phyloP scores from a whole-genome alignment of 768 basidiomycete genomes.

The Crassisporium funariophilum region DNA sequence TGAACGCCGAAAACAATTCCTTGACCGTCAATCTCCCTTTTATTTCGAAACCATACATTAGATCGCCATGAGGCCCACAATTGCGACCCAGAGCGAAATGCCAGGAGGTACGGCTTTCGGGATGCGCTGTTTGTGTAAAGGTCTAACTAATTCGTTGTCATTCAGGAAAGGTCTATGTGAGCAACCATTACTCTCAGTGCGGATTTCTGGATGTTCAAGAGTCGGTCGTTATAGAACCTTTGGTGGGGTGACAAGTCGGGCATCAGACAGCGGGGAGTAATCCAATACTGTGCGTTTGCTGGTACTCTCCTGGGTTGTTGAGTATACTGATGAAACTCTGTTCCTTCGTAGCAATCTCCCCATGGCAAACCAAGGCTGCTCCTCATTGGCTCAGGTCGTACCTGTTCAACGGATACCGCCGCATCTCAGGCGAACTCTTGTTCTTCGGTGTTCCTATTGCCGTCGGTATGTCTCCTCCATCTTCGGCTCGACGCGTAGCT shows the following conservation, averaged over 20 bases:
- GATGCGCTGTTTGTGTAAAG: constrained; percentile 1
- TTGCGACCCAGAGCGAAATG: constrained; percentile 70
- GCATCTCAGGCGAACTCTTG: constrained; percentile 70
- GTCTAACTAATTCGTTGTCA: constrained; percentile 3
- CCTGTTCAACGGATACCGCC: constrained; percentile 85
- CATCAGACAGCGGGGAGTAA: constrained; percentile 70
- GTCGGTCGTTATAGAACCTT: constrained; percentile 53
- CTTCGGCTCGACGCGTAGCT: not conserved
- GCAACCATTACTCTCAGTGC: constrained; percentile 25
- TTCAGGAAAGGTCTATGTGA: constrained; percentile 83
- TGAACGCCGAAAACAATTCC: too few species aligned
- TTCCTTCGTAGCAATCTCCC: constrained; percentile 66
- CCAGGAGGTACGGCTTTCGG: constrained; percentile 66
- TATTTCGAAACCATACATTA: constrained; percentile 21
- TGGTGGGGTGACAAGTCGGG: constrained; percentile 89
- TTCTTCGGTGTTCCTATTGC: constrained; percentile 82
- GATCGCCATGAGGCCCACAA: constrained; percentile 62
- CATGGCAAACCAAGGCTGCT: constrained; percentile 74
- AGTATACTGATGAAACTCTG: constrained; percentile 1
- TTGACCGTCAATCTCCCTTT: constrained; percentile 11
- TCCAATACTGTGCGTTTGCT: constrained; percentile 84
- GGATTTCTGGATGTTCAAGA: constrained; percentile 2
- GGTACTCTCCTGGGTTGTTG: not conserved
- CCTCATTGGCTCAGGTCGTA: constrained; percentile 72
- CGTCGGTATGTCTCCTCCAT: constrained; percentile 58